Base-by-base conservation (phyloP, 2,329 filamentous ascomycete genomes). In the Curvularia eragrostidis region DNA sequence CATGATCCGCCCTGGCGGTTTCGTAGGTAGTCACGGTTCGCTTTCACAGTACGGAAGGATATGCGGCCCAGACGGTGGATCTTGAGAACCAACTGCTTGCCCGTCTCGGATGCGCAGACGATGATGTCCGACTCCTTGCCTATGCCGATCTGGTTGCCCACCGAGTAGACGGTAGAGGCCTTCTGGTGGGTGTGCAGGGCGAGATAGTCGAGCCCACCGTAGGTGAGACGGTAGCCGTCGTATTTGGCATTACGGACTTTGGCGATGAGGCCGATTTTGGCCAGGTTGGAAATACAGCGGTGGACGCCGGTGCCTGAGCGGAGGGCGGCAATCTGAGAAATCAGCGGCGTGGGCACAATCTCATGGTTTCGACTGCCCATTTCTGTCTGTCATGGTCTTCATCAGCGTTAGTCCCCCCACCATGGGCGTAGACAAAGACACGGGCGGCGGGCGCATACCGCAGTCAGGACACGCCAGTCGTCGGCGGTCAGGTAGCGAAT, bases 71-170 rank as follows among this genome's bases (percentile, higher is more conserved):
- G 84, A 46, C 95, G 88, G 79, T 99, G 95, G 71, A 99, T 97
- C 81, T 99, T 99, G 66, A 99, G 84, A 15, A 99, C 90, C 60
- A 86, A 84, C 75, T 97, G 93, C 19, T 82, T 81, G 56, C 92
- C 93, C 5, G 84, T 84, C 51, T 92, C 84, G 70, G 93, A 88
- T 54, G 95, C 94, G 48, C 97, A 93, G 56, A 98, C 89, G 77
- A 96, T 91, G 73, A 99, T 98, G 74, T 99, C 95, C 67, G 91
- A 96, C 80, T 99, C 95, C 77, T 99, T 99, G 52, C 95, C 95
- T 3, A 98, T 93, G 47, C 96, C 95, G 64, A 99, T 91, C 72
- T 96, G 91, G 77, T 90, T 95, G 52, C 95, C 95, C 3, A 98
- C 91, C 66, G 91, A 96, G 84, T 96, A 98, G 39, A 98, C 85